A percentile compares a stretch with the other conserved stretches of the same genome.
Conservation (phyloP, 257 asterid genomes). For the Craterostigma plantagineum region DNA sequence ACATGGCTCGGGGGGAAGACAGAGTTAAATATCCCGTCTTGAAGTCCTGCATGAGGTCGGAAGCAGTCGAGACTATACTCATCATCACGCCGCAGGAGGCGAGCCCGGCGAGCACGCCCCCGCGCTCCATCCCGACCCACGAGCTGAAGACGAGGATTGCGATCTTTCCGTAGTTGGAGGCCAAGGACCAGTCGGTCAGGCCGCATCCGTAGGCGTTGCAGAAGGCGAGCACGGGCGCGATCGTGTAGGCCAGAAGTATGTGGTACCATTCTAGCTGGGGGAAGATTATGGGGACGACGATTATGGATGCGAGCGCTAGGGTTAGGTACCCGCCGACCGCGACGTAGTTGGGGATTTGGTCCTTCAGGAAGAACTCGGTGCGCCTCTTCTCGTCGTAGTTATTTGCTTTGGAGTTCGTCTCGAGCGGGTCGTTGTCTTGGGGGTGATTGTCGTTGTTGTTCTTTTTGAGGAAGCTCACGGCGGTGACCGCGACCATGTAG, state of each 20-base stretch:
- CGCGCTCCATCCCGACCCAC: slow-evolving; percentile 69
- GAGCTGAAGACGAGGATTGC: slow-evolving; percentile 74
- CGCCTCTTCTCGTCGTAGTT: slow-evolving; percentile 58
- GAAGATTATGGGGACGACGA: slow-evolving; percentile 47
- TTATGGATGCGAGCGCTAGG: slow-evolving; percentile 38
- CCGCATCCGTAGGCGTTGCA: slow-evolving; percentile 89
- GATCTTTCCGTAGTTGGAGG: slow-evolving; percentile 70
- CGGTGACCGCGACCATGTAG: slow-evolving; percentile 44
- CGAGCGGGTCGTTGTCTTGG: no score
- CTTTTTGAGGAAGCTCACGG: slow-evolving; percentile 10
- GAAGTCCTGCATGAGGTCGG: slow-evolving; percentile 78
- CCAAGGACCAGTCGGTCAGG: slow-evolving; percentile 84
- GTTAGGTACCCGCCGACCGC: slow-evolving; percentile 42
- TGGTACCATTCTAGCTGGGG: slow-evolving; percentile 65
- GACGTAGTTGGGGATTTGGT: slow-evolving; percentile 64
- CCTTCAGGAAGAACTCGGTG: slow-evolving; percentile 54
- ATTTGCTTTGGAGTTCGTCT: slow-evolving; percentile 16
- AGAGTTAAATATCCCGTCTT: slow-evolving; percentile 77
- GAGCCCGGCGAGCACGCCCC: slow-evolving; percentile 81
- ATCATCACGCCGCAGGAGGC: slow-evolving; percentile 94
- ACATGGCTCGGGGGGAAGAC: slow-evolving; percentile 81
- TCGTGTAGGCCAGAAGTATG: slow-evolving; percentile 35
- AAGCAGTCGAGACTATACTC: slow-evolving; percentile 84
- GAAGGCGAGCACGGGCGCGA: slow-evolving; percentile 68
- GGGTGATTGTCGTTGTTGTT: no score